Conservation (phyloP, 1,284 basidiomycete genomes). For the Tilletia caries region DNA sequence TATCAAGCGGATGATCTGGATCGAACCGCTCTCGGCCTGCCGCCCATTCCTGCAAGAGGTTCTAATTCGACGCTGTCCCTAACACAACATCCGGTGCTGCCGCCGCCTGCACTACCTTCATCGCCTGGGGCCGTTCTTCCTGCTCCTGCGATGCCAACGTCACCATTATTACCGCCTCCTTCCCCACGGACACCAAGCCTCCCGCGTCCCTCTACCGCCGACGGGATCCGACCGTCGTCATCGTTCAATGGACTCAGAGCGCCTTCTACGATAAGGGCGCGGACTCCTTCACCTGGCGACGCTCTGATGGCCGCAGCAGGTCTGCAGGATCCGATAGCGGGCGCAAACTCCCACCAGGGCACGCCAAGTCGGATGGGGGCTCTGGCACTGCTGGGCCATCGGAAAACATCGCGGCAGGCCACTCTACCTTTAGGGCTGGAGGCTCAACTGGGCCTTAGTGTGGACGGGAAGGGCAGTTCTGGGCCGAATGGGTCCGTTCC, state of each 20-base stretch:
- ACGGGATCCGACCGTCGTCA: not conserved
- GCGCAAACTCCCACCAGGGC: not conserved
- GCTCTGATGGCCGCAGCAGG: not conserved
- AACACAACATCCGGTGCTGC: not conserved
- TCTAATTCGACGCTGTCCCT: not conserved
- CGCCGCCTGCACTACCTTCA: not conserved
- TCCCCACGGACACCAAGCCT: not conserved
- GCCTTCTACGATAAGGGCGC: not conserved
- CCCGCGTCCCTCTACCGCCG: not conserved
- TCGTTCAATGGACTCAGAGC: not conserved
- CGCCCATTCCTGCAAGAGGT: not conserved
- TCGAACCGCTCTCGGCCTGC: constrained; percentile 21
- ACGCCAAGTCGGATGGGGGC: constrained; percentile 7
- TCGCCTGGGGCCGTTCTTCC: not conserved
- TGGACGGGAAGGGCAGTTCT: not conserved
- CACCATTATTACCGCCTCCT: not conserved
- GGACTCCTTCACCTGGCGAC: constrained; percentile 6
- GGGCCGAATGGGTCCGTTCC: not conserved
- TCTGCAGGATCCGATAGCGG: not conserved
- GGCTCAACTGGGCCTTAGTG: not conserved
- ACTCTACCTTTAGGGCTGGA: not conserved
- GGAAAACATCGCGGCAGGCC: not conserved
- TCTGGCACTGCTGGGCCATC: not conserved
- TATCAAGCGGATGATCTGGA: constrained; percentile 82
- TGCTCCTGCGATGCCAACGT: not conserved